Evolutionary conservation across 768 basidiomycete species (phyloP).

Genomic region (Cystofilobasidium bisporidii): DNA sequence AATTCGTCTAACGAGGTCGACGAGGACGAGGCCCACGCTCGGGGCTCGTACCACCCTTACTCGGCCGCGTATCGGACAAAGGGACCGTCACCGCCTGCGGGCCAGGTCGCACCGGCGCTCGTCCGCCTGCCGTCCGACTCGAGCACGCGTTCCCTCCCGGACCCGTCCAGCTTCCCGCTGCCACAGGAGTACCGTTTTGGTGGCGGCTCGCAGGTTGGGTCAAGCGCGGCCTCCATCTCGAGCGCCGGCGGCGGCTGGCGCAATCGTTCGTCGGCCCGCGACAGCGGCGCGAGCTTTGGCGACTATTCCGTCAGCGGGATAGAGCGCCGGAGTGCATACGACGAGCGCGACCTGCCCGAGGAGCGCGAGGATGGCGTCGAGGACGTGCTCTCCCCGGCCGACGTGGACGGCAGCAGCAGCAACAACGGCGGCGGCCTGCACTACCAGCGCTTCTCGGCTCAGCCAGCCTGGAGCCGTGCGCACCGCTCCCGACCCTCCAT

Average conservation of each 20-base stretch:
- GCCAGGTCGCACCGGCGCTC: not conserved
- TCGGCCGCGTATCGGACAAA: not conserved
- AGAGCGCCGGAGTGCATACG: not conserved
- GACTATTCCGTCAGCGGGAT: not conserved
- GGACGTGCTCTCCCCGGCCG: not conserved
- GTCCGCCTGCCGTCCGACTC: slow-evolving; percentile 17
- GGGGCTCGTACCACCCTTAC: not conserved
- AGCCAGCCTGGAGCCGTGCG: not conserved
- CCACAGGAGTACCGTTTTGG: slow-evolving; percentile 14
- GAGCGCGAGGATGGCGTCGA: not conserved
- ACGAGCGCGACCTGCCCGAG: slow-evolving; percentile 4
- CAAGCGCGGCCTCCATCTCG: slow-evolving; percentile 2
- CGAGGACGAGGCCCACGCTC: not conserved
- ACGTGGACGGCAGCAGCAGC: not conserved
- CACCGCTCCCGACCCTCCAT: not conserved
- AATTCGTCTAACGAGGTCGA: not conserved
- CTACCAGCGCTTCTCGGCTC: slow-evolving; percentile 4
- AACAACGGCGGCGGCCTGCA: not conserved
- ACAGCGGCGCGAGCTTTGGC: slow-evolving; percentile 19
- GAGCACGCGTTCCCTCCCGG: slow-evolving; percentile 12
- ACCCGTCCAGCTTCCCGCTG: slow-evolving; percentile 12
- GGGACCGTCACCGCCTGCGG: not conserved
- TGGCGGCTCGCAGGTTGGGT: slow-evolving; percentile 1
- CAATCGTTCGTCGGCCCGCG: not conserved
- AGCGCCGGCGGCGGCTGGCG: not conserved